These are phyloP conservation scores for Calcarisporium arbuscula DNA, from an alignment of 2,329 filamentous ascomycete species.

Conservation along the genomic window DNA sequence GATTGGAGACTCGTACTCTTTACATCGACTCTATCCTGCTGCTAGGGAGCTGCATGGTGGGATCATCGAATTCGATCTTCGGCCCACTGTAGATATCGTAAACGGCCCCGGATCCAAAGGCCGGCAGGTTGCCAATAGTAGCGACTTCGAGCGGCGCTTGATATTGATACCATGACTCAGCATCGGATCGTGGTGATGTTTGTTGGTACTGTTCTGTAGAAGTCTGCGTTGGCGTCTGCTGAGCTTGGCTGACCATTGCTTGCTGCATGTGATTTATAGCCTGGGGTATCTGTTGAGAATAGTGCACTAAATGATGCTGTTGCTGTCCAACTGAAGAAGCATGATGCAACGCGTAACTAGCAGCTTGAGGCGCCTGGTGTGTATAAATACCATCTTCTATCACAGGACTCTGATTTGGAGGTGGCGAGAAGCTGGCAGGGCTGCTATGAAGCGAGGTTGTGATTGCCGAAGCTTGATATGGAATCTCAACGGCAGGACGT, in stretches of 20 bases:
- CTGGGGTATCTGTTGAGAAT: slow-evolving; percentile 35
- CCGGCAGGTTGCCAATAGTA: slow-evolving; percentile 45
- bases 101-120: slow-evolving; percentile 40
- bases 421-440: slow-evolving; percentile 51
- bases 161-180: slow-evolving; percentile 52
- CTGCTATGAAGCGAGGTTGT: slow-evolving; percentile 51
- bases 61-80: slow-evolving; percentile 54
- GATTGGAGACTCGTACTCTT: no score
- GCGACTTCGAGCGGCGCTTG: slow-evolving; percentile 52
- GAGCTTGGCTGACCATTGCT: slow-evolving; percentile 27
- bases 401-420: slow-evolving; percentile 46
- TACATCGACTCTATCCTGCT: slow-evolving; percentile 51
- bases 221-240: slow-evolving; percentile 17
- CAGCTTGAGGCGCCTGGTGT: slow-evolving; percentile 42
- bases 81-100: slow-evolving; percentile 45
- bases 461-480: slow-evolving; percentile 42
- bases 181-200: slow-evolving; percentile 32
- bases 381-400: slow-evolving; percentile 52
- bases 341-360: slow-evolving; percentile 42
- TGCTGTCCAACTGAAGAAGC: slow-evolving; percentile 41
- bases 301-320: slow-evolving; percentile 33
- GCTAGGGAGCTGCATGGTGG: slow-evolving; percentile 53
- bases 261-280: slow-evolving; percentile 26
- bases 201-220: slow-evolving; percentile 28
- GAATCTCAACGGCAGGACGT: slow-evolving; percentile 40